phyloP scores from a whole-genome alignment of 495 filamentous ascomycete species.

The Lasiosphaeria ovina region DNA sequence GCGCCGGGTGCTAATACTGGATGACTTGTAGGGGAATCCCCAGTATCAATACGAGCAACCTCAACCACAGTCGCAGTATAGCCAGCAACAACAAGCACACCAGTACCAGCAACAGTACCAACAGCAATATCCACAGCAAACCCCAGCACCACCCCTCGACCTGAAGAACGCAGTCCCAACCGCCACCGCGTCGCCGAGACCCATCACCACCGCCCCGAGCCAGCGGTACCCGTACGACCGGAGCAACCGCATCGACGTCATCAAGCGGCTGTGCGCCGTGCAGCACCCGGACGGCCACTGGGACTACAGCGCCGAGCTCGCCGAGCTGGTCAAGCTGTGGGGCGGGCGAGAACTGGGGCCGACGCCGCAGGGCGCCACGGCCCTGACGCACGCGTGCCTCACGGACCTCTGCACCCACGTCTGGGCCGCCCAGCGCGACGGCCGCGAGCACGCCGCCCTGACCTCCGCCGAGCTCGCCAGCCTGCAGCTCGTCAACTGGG shows the following conservation, averaged over 20 bases:
- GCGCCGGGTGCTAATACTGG: not conserved
- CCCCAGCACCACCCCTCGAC: slow-evolving; percentile 4
- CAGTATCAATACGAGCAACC: slow-evolving; percentile 10
- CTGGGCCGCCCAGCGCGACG: slow-evolving; percentile 24
- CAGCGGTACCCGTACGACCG: slow-evolving; percentile 12
- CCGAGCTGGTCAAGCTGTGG: slow-evolving; percentile 15
- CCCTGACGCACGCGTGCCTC: slow-evolving; percentile 22
- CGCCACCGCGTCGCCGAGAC: slow-evolving; percentile 1
- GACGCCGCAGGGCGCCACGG: slow-evolving; percentile 15
- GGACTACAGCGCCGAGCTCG: slow-evolving; percentile 16
- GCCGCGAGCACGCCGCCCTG: slow-evolving; percentile 16
- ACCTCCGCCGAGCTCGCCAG: slow-evolving; percentile 18
- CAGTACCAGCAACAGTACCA: slow-evolving; percentile 4
- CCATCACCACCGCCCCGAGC: not conserved
- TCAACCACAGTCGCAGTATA: not conserved
- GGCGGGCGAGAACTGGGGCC: slow-evolving; percentile 9
- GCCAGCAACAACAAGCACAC: slow-evolving; percentile 9
- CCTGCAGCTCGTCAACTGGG: slow-evolving; percentile 24
- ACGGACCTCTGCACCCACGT: slow-evolving; percentile 19
- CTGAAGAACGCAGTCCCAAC: slow-evolving; percentile 4
- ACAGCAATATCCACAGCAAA: slow-evolving; percentile 5
- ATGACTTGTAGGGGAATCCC: not conserved
- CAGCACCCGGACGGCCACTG: slow-evolving; percentile 24
- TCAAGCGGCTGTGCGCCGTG: slow-evolving; percentile 18
- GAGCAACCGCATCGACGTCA: slow-evolving; percentile 16